A percentile compares a stretch with the other conserved stretches of the same genome.
Evolutionary conservation across 441 rosid species (phyloP).

Genomic region (Dalechampia spathulata): DNA sequence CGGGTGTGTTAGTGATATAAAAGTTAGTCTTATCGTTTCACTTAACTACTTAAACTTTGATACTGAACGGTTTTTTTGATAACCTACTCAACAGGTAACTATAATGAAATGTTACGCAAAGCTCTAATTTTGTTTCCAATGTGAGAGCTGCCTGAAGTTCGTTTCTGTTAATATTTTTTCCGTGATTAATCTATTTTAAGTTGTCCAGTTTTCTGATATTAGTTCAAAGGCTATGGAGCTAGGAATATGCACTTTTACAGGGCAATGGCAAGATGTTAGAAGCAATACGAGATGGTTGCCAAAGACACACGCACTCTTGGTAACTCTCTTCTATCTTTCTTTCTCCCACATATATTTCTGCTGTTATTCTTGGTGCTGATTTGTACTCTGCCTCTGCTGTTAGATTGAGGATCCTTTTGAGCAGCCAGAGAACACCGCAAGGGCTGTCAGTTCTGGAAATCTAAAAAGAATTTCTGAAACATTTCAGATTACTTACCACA

Average conservation of each 20-base stretch:
- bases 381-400: constrained; percentile 1
- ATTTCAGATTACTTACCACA: constrained; percentile 32
- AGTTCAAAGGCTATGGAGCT: constrained; percentile 37
- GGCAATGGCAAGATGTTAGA: constrained; percentile 54
- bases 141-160: no score
- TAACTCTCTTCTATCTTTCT: constrained; percentile 23
- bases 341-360: no score
- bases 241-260: constrained; percentile 73
- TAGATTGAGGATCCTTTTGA: constrained; percentile 95
- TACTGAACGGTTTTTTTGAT: no score
- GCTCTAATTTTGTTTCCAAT: no score
- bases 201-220: constrained; percentile 50
- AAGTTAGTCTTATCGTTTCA: no score
- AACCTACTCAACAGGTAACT: no score
- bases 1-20: no score
- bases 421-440: constrained; percentile 77
- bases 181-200: not conserved
- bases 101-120: no score
- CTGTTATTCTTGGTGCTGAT: constrained; percentile 6
- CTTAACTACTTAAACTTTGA: no score
- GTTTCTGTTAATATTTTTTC: not conserved
- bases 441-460: constrained; percentile 48
- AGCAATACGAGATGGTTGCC: constrained; percentile 81
- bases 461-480: constrained; percentile 48
- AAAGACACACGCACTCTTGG: constrained; percentile 59